phyloP scores from a whole-genome alignment of 129 eudicot species.

The Silybum marianum region DNA sequence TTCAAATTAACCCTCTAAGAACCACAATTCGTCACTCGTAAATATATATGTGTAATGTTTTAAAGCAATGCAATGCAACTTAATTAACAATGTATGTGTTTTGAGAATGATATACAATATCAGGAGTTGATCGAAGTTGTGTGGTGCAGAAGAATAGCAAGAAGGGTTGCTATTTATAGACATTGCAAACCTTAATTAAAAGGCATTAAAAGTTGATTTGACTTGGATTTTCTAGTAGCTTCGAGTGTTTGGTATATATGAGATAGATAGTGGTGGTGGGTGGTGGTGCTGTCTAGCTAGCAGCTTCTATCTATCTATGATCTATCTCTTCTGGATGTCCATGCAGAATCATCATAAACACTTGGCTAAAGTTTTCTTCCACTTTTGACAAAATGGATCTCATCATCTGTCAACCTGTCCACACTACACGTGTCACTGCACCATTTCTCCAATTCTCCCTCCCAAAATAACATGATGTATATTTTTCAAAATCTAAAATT shows the following conservation, averaged over 20 bases:
- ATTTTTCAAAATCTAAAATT: not conserved
- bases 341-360: constrained; percentile 27
- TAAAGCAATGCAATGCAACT: constrained; percentile 16
- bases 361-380: constrained; percentile 23
- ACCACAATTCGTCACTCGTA: constrained; percentile 18
- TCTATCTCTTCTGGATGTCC: constrained; percentile 11
- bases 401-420: constrained; percentile 19
- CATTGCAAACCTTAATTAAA: constrained; percentile 26
- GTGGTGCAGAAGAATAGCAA: constrained; percentile 26
- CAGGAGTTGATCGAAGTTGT: constrained; percentile 4
- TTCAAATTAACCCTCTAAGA: constrained; percentile 12
- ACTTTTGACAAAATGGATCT: constrained; percentile 26
- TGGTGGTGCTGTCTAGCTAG: constrained; percentile 36
- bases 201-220: not conserved
- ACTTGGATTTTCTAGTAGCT: not conserved
- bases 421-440: constrained; percentile 25
- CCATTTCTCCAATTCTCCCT: not conserved
- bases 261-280: constrained; percentile 14
- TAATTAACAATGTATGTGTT: constrained; percentile 18
- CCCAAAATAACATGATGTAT: not conserved
- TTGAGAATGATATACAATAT: not conserved
- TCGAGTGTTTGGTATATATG: constrained; percentile 16
- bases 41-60: constrained; percentile 9
- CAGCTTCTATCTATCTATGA: not conserved
- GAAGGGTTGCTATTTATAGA: constrained; percentile 30